Base-by-base conservation (phyloP, 768 basidiomycete genomes). In the Mycena sanguinolenta region DNA sequence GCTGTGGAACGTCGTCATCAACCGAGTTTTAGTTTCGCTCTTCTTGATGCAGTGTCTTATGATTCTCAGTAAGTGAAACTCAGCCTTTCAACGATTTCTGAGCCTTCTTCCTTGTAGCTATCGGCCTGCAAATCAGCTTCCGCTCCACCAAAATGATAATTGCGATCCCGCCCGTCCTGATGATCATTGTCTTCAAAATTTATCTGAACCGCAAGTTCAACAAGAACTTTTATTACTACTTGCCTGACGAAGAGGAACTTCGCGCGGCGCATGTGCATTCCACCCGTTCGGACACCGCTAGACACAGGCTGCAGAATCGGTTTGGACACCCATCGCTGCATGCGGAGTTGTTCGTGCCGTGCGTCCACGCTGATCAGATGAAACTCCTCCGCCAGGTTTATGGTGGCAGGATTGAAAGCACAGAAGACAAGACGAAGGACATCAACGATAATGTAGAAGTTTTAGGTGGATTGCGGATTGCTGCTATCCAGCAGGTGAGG, bases 301-400 rank as follows among this genome's bases (percentile, higher is more conserved):
- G 86, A 49, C 82, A 89, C 71, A 88, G 91, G 39, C 87, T 96
- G 42, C 88, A 88, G 81, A 90, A 89, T 75, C 90, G 95, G 28
- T 97, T 96, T 82, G 90, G 93, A 1, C 94, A 96, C 77, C 94
- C 95, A 1, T 90, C 93, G 16, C 82, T 96, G 34, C 88, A 92
- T 62, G 79, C 84, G 9, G 90, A 93, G 59, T 83, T 94, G 63
- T 90, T 92, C 76, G 90, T 89, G 17, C 92, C 90, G 0, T 89
- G 91, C 89, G 77, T 92, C 17, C 92, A 91, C 69, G 87, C 69
- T 14, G 69, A 75, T 36, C 69, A 73, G 53, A 69, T 72, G 69
- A 44, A 46, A 2, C 52, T 61, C 13, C 63, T 73, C 7, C 54
- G 63, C 19, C 65, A 72, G 38, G 63, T 72, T 0, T 72, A 72